Base-by-base conservation (phyloP, 129 eudicot genomes). In the Mikania micrantha region DNA sequence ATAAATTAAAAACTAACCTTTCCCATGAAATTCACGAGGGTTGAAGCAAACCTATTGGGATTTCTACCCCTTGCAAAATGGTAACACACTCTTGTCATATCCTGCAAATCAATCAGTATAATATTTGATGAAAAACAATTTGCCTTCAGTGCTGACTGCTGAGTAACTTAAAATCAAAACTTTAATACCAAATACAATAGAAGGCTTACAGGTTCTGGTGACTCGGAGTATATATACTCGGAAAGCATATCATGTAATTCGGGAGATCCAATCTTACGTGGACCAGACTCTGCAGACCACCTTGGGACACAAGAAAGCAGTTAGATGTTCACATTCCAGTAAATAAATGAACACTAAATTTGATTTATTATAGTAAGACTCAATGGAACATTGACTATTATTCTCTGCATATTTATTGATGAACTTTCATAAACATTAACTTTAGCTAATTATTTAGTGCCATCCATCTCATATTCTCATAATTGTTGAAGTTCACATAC, bases 181-280 rank as follows among this genome's bases (percentile, higher is more conserved):
- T 5, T 8, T 22, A 42, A 35, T 25, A 60, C 49, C 62, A 61
- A 61, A 31, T 25, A 22, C 8, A 27, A 6, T 38, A 9, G 53
- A 48, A 64, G 34, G 82, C 79, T 38, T 88, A 92, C 98, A 74
- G 81, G 83, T 38, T 92, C 98, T 76, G 98, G 96, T 60, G 95
- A 88, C 70, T 93, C 96, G 5, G 95, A 84, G 72, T 86, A 93
- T 50, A 88, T 78, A 75, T 88, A 93, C 44, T 93, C 96, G 61
- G 95, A 96, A 64, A 93, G 71, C 98, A 93, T 93, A 64, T 84
- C 95, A 73, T 93, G 96, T 63, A 93, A 73, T 71, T 93, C 98
- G 3, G 90, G 95, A 60, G 96, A 93, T 66, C 96, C 98, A 74
- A 72, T 61, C 65, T 66, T 86, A 29, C 78, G 80, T 25, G 85